These are phyloP conservation scores for Aspergillus novoparasiticus DNA, from an alignment of 2,329 filamentous ascomycete species.

Conservation along the genomic window DNA sequence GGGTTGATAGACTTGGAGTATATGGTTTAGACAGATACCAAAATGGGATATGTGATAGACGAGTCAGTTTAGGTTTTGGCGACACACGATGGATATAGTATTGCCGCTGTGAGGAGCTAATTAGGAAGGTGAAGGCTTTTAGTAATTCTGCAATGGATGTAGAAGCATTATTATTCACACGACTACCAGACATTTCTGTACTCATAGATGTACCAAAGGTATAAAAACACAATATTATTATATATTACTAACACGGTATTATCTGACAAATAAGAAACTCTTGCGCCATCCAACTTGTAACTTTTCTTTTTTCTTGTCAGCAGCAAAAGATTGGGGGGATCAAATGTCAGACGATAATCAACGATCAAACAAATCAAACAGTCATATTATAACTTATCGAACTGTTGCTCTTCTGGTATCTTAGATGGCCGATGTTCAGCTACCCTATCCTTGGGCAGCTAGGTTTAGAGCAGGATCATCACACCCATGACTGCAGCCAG, in stretches of 20 bases:
- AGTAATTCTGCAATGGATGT: background rate
- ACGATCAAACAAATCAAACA: background rate
- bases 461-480: conserved; percentile 42
- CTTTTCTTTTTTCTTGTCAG: conserved; percentile 2
- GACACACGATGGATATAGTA: background rate
- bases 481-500: conserved; percentile 40
- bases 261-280: conserved; percentile 9
- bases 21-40: background rate
- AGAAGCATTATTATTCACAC: background rate
- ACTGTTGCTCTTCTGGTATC: background rate
- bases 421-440: background rate
- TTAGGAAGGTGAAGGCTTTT: background rate
- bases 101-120: no score
- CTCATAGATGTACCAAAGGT: background rate
- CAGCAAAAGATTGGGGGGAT: background rate
- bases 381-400: conserved; percentile 1
- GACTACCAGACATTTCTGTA: background rate
- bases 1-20: background rate
- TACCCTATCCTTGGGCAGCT: background rate
- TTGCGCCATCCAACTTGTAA: background rate
- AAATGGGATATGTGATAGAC: background rate
- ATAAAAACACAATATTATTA: conserved; percentile 40
- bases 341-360: conserved; percentile 5
- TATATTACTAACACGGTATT: conserved; percentile 4
- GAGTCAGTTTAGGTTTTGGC: background rate